phyloP scores from a whole-genome alignment of 805 yeast genomes.

The Lipomyces spencermartinsiae region DNA sequence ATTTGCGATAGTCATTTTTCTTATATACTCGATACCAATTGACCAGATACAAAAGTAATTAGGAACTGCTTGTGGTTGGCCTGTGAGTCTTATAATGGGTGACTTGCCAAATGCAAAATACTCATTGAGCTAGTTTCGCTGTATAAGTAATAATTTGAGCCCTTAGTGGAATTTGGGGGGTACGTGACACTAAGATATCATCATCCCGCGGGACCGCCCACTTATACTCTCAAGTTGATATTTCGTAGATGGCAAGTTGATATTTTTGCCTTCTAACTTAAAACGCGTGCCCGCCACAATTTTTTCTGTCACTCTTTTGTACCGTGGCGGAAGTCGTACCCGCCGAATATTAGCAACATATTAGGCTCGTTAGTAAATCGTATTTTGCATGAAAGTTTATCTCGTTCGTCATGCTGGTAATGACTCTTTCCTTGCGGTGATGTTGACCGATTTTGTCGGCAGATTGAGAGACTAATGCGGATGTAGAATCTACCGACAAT shows the following conservation, averaged over 20 bases:
- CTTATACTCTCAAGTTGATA: background rate
- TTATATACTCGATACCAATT: background rate
- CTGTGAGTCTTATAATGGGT: too few relatives aligned
- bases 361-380: background rate
- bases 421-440: background rate
- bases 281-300: background rate
- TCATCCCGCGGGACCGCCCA: background rate
- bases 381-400: constrained; percentile 20
- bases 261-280: background rate
- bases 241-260: background rate
- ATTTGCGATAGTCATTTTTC: constrained; percentile 4
- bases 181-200: background rate
- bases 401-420: constrained; percentile 37
- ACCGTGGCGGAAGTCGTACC: too few relatives aligned
- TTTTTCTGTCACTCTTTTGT: background rate
- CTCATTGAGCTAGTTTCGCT: background rate
- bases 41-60: background rate
- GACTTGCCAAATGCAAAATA: too few relatives aligned
- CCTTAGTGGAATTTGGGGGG: background rate
- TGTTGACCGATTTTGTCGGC: background rate
- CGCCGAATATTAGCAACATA: background rate
- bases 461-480: background rate
- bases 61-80: background rate
- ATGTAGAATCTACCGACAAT: constrained; percentile 33
- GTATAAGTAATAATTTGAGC: background rate